Evolutionary conservation across 73 alveolate genomes (phyloP), one percentile per base, ranked within the genome.

Genomic region (Paramecium caudatum): DNA sequence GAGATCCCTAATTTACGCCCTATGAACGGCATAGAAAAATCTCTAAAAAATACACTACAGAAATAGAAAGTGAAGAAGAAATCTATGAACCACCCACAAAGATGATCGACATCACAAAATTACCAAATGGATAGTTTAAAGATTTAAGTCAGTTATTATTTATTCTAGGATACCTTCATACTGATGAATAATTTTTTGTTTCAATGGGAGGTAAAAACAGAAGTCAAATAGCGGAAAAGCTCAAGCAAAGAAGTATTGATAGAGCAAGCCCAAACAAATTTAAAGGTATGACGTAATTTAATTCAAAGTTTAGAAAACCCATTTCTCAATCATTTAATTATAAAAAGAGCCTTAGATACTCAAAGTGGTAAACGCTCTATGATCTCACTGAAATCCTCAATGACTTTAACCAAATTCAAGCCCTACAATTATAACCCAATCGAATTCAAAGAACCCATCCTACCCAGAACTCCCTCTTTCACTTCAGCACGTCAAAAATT

Each of bases 131-230:
- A 41, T 41, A 74, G 12, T 74, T 74, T 25, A 41, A 74, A 45
- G 88, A 74, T 74, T 17, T 13, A 19, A 74, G 84, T 68, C n/a
- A n/a, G 1, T 34, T 32, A 0, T 6, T 13, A 8, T 34, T 68
- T 68, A 13, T 34, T 32, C 17, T 1, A 68, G 84, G 88, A 21
- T 74, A 74, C 47, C n/a, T 15, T 15, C 43, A 37, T 16, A 74
- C n/a, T 39, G 88, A 74, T 17, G 88, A 74, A 17, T 41, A 63
- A 39, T 74, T 74, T 74, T 74, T 74, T 74, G 88, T 74, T 34
- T 9, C 19, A 74, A 74, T 74, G 88, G 88, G 88, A 21, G 88
- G 88, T 7, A 74, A 68, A 43, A 32, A 37, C 21, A 32, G 84
- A 34, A 49, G 34, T 25, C 37, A 25, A 68, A 68, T 68, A 7